phyloP scores from a whole-genome alignment of 2,329 filamentous ascomycete species.

The Dryadomyces sulphureus region DNA sequence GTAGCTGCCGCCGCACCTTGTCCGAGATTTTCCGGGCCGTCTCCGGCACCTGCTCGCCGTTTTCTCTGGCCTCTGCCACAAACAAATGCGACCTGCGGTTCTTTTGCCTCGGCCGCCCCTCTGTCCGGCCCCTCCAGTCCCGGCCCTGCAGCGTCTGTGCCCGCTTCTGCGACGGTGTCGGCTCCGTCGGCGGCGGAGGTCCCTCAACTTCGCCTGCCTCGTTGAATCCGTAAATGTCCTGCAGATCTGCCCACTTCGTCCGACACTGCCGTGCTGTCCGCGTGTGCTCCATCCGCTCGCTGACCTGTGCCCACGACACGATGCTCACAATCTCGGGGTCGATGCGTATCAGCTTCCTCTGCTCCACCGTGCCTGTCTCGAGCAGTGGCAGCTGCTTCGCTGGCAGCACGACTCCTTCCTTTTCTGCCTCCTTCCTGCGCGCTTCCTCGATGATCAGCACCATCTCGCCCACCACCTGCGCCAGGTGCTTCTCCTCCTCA shows the following conservation, averaged over 20 bases:
- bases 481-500: conserved; percentile 42
- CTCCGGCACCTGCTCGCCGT: conserved; percentile 14
- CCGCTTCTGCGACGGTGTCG: conserved; percentile 4
- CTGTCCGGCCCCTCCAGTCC: background rate
- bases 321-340: conserved; percentile 27
- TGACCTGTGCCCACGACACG: conserved; percentile 53
- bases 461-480: conserved; percentile 35
- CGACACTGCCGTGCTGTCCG: conserved; percentile 54
- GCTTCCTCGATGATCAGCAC: conserved; percentile 18
- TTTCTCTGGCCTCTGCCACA: conserved; percentile 12
- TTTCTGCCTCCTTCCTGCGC: background rate
- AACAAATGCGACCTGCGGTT: background rate
- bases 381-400: too few relatives aligned
- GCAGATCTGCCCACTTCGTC: conserved; percentile 43
- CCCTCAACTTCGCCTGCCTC: conserved; percentile 4
- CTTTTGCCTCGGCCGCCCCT: background rate
- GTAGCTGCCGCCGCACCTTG: conserved; percentile 26
- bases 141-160: background rate
- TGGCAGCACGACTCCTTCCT: too few relatives aligned
- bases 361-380: too few relatives aligned
- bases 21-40: conserved; percentile 24
- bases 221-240: conserved; percentile 9
- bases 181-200: conserved; percentile 3
- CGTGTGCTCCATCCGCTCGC: conserved; percentile 42
- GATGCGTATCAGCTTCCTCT: background rate